Percentiles rank a stretch among this genome's conserved stretches.
phyloP scores from a whole-genome alignment of 1,139 yeast genomes.

The Sugiyamaella castrensis region DNA sequence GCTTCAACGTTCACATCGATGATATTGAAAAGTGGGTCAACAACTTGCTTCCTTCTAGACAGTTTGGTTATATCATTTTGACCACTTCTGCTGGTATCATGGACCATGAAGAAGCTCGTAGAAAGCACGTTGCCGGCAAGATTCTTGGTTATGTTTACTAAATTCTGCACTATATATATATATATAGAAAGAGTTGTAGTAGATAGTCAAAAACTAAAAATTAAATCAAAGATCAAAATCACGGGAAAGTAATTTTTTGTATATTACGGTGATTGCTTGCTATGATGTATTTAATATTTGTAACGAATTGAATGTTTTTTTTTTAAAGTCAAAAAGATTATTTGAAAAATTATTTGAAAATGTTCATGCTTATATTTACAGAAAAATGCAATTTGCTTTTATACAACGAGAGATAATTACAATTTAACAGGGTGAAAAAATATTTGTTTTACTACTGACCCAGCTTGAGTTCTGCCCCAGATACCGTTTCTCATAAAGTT shows the following conservation, averaged over 20 bases:
- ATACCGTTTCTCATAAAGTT: too few species aligned
- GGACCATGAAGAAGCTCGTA: conserved; percentile 99
- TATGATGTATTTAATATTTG: conserved; percentile 8
- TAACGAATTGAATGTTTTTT: conserved; percentile 12
- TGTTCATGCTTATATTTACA: not conserved
- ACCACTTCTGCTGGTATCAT: conserved; percentile 99
- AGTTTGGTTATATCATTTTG: conserved; percentile 93
- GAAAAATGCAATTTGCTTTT: not conserved
- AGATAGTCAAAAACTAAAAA: conserved; percentile 1
- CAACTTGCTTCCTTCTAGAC: conserved; percentile 97
- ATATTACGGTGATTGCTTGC: not conserved
- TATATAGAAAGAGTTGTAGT: not conserved
- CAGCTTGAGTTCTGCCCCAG: too few species aligned
- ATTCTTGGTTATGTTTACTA: conserved; percentile 95
- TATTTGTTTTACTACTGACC: too few species aligned
- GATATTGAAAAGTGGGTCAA: conserved; percentile 98
- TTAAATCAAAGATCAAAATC: not conserved
- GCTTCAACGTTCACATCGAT: conserved; percentile 90
- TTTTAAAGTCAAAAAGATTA: not conserved
- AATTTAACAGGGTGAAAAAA: too few species aligned
- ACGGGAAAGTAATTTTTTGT: not conserved
- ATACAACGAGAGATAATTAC: too few species aligned
- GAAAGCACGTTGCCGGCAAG: conserved; percentile 99
- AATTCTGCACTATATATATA: conserved; percentile 21
- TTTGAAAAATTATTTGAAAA: not conserved